These are phyloP conservation scores for Hypomyces rosellus DNA, from an alignment of 2,329 filamentous ascomycete genomes.

Conservation along the genomic window DNA sequence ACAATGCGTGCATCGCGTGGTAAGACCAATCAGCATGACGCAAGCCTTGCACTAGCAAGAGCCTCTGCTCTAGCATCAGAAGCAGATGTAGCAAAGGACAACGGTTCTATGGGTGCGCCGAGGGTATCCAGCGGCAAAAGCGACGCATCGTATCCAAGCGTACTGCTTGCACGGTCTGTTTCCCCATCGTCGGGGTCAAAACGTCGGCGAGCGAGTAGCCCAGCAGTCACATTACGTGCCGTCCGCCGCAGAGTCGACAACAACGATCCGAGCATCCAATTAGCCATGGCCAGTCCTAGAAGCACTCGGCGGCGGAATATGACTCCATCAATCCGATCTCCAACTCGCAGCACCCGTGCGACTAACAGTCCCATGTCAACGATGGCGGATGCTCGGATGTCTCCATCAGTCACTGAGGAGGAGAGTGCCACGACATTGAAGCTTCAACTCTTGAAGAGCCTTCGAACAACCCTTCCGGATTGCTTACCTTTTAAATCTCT, in stretches of 20 bases:
- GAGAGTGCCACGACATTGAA: slow-evolving; percentile 33
- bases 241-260: slow-evolving; percentile 6
- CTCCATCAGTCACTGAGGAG: slow-evolving; percentile 14
- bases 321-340: slow-evolving; percentile 16
- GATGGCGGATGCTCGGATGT: slow-evolving; percentile 1
- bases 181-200: slow-evolving; percentile 4
- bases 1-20: slow-evolving; percentile 22
- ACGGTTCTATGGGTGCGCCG: slow-evolving; percentile 17
- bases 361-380: not conserved
- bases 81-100: slow-evolving; percentile 10
- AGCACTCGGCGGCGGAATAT: slow-evolving; percentile 18
- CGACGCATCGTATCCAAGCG: slow-evolving; percentile 10
- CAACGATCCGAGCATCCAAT: slow-evolving; percentile 19
- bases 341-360: not conserved
- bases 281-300: slow-evolving; percentile 15
- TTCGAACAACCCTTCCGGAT: slow-evolving; percentile 46
- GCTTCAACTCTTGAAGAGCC: slow-evolving; percentile 38
- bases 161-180: slow-evolving; percentile 2
- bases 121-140: too few species aligned
- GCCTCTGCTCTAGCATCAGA: slow-evolving; percentile 12
- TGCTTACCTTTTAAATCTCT: slow-evolving; percentile 47
- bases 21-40: slow-evolving; percentile 20
- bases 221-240: slow-evolving; percentile 2
- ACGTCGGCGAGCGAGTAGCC: not conserved
- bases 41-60: slow-evolving; percentile 21